phyloP scores from a whole-genome alignment of 2,329 filamentous ascomycete genomes.

The Cadophora sp. region DNA sequence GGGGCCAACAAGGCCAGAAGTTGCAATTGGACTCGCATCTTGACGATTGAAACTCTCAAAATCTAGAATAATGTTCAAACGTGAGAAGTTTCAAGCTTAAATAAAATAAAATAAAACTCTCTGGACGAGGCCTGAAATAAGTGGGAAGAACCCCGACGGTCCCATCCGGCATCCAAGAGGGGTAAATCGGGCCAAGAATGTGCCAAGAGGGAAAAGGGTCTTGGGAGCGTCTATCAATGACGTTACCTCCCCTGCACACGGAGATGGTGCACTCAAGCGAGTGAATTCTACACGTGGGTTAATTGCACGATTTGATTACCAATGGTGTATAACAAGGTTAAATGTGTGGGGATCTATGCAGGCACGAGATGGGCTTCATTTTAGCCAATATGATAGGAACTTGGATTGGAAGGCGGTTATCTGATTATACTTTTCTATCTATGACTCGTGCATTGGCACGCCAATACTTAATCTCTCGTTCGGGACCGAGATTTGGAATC shows the following conservation, averaged over 20 bases:
- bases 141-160: neutral
- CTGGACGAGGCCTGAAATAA: neutral
- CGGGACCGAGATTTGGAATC: neutral
- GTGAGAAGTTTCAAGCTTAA: neutral
- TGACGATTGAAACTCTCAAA: neutral
- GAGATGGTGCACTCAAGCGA: conserved; percentile 13
- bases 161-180: neutral
- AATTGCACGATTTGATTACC: conserved; percentile 9
- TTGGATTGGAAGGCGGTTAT: neutral
- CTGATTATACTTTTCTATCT: neutral
- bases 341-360: neutral
- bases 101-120: too few relatives aligned
- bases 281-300: conserved; percentile 9
- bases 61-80: neutral
- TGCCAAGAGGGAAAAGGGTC: neutral
- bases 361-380: neutral
- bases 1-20: conserved; percentile 11
- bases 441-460: neutral
- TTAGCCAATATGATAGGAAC: neutral
- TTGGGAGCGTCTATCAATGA: neutral
- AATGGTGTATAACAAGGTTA: conserved; percentile 1
- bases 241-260: neutral
- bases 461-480: neutral
- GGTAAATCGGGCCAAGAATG: conserved; percentile 9
- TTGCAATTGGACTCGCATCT: conserved; percentile 13